Conservation (phyloP, 306 rosid genomes). For the Amphicarpaea edgeworthii region DNA sequence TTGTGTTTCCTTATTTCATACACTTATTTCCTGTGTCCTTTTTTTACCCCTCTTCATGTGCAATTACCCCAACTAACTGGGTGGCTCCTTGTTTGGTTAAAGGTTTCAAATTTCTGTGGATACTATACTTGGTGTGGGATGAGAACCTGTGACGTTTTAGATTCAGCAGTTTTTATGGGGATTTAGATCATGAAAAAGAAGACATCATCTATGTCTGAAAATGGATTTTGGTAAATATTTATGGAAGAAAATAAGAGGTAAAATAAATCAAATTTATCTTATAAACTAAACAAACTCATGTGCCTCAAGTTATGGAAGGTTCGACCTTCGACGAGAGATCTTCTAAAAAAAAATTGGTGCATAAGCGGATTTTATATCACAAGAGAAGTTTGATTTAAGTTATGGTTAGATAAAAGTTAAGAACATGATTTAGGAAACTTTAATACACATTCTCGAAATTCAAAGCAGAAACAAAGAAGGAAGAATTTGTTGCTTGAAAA, state of each 20-base stretch:
- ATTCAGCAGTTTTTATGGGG: not conserved
- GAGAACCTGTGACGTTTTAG: not conserved
- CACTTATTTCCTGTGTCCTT: not conserved
- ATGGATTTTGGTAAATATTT: not conserved
- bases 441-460: too few relatives aligned
- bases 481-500: too few relatives aligned
- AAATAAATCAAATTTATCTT: not conserved
- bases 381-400: not conserved
- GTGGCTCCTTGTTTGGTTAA: not conserved
- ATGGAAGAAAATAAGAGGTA: not conserved
- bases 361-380: not conserved
- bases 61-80: not conserved
- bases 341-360: not conserved
- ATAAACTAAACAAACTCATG: not conserved
- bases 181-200: not conserved
- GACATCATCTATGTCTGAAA: not conserved
- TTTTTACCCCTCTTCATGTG: not conserved
- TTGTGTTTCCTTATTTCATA: not conserved
- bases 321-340: not conserved
- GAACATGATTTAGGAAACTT: too few relatives aligned
- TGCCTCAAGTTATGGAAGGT: not conserved
- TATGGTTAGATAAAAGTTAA: too few relatives aligned
- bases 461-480: too few relatives aligned
- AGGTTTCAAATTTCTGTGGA: not conserved
- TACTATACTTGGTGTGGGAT: too few relatives aligned